Conservation (phyloP, 306 rosid species). For the Lotus japonicus region DNA sequence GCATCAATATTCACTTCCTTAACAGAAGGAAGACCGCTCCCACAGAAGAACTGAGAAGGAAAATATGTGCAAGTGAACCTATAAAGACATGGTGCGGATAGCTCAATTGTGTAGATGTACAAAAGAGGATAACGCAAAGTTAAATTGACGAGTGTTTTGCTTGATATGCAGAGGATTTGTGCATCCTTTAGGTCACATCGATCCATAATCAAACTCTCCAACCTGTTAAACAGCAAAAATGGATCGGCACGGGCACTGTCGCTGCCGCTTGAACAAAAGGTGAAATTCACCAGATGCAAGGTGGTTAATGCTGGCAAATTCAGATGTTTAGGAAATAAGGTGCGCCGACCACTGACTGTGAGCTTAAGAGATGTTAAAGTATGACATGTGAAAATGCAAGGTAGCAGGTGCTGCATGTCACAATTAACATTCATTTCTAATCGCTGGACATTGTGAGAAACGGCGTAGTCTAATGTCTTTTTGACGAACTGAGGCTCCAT, state of each 20-base stretch:
- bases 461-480: neutral
- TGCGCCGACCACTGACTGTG: neutral
- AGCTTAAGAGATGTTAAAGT: slow-evolving; percentile 11
- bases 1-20: neutral
- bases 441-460: neutral
- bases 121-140: neutral
- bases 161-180: neutral
- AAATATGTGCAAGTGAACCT: neutral
- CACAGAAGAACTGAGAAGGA: neutral
- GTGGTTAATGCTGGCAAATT: neutral
- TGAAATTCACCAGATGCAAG: neutral
- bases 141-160: neutral
- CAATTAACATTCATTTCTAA: neutral
- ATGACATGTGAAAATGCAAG: neutral
- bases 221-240: neutral
- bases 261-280: neutral
- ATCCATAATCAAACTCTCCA: neutral
- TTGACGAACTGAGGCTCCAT: neutral
- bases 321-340: neutral
- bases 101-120: neutral
- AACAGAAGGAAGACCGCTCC: neutral
- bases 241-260: neutral
- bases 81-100: neutral
- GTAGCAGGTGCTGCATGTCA: neutral
- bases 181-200: neutral